Conservation (phyloP, 257 asterid species). For the Schizonepeta tenuifolia region DNA sequence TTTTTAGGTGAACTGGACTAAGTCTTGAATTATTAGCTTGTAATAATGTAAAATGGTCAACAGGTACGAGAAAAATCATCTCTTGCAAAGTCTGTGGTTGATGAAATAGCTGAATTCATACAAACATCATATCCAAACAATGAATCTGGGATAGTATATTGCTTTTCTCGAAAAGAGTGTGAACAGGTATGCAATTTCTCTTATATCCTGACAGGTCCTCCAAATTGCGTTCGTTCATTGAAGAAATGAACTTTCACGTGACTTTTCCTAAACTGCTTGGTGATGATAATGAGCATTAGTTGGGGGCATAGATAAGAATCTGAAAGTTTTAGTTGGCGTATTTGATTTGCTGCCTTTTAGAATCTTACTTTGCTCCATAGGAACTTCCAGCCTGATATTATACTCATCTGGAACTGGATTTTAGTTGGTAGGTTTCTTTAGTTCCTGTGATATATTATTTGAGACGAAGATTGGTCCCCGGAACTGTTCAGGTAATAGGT, state of each 20-base stretch:
- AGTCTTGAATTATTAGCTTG: conserved; percentile 24
- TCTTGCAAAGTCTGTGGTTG: conserved; percentile 68
- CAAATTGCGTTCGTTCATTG: conserved; percentile 4
- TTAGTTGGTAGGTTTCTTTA: conserved; percentile 8
- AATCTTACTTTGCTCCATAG: not conserved
- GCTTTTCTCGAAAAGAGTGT: conserved; percentile 97
- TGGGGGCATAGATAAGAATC: conserved; percentile 19
- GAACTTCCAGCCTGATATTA: conserved; percentile 12
- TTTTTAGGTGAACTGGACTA: conserved; percentile 23
- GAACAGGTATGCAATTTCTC: conserved; percentile 69
- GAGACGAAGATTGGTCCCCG: conserved; percentile 16
- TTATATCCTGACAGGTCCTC: conserved; percentile 6
- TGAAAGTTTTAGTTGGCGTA: conserved; percentile 15
- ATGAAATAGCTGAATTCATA: conserved; percentile 82
- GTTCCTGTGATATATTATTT: not conserved
- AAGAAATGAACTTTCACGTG: conserved; percentile 14
- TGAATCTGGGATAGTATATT: conserved; percentile 97
- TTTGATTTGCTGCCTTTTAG: conserved; percentile 20
- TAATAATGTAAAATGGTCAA: conserved; percentile 27
- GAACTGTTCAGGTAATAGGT: not conserved
- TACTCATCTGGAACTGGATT: conserved; percentile 5
- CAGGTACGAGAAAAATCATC: conserved; percentile 91
- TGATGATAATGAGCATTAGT: not conserved
- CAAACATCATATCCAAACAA: conserved; percentile 79
- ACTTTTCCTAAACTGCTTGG: conserved; percentile 19